These are phyloP conservation scores for Bathelium albidoporum DNA, from an alignment of 495 filamentous ascomycete genomes.

Conservation along the genomic window DNA sequence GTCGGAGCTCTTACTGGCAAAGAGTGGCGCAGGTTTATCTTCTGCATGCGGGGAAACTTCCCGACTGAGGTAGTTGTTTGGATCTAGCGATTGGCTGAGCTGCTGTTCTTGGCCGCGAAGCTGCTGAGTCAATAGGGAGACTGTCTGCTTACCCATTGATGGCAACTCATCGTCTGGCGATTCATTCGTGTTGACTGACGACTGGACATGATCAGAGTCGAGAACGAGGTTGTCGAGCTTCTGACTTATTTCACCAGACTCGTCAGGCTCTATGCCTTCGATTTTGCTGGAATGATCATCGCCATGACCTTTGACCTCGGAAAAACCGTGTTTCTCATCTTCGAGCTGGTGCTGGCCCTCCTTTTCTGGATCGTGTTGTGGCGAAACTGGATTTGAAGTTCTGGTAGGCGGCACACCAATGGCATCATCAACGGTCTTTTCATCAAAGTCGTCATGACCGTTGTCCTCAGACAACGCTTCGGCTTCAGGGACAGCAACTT, in stretches of 20 bases:
- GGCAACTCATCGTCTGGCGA: slow-evolving; percentile 15
- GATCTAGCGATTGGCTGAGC: slow-evolving; percentile 19
- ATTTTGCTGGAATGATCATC: not conserved
- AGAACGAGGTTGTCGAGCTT: slow-evolving; percentile 44
- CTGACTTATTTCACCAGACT: slow-evolving; percentile 40
- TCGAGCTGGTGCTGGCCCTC: slow-evolving; percentile 59
- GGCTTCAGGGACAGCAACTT: slow-evolving; percentile 61
- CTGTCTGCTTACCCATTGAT: slow-evolving; percentile 9
- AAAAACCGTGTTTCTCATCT: slow-evolving; percentile 55
- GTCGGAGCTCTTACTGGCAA: slow-evolving; percentile 28
- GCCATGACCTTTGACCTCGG: not conserved
- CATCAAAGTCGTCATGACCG: slow-evolving; percentile 41
- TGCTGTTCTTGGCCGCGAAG: slow-evolving; percentile 8
- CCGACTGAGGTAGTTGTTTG: slow-evolving; percentile 10
- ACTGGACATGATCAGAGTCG: slow-evolving; percentile 15
- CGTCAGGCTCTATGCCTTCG: slow-evolving; percentile 35
- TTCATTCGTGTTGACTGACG: slow-evolving; percentile 32
- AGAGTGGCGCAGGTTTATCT: slow-evolving; percentile 60
- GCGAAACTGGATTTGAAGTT: slow-evolving; percentile 1
- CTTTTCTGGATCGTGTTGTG: slow-evolving; percentile 12
- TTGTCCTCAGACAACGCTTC: slow-evolving; percentile 51
- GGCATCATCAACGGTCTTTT: slow-evolving; percentile 19
- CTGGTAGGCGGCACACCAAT: slow-evolving; percentile 3
- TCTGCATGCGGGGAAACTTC: slow-evolving; percentile 47
- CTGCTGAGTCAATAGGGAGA: slow-evolving; percentile 18